Percentiles rank a stretch among this genome's conserved stretches.
Conservation (phyloP, 495 filamentous ascomycete genomes). For the Tetracladium setigerum region DNA sequence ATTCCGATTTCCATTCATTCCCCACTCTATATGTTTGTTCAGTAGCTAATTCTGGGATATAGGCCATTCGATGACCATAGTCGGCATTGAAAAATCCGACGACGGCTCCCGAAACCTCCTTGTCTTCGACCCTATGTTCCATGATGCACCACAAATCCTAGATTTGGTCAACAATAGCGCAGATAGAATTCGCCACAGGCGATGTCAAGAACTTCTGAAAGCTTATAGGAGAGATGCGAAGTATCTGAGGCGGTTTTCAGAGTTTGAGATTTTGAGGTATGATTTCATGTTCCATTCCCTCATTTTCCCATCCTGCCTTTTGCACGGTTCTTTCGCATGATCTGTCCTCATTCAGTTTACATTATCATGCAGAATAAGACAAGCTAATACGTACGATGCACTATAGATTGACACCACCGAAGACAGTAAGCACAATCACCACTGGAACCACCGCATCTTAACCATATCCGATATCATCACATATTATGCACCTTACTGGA, state of each 20-base stretch:
- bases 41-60: not conserved
- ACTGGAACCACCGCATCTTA: slow-evolving; percentile 13
- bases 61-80: slow-evolving; percentile 89
- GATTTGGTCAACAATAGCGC: slow-evolving; percentile 37
- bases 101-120: slow-evolving; percentile 65
- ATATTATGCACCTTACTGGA: too few relatives aligned
- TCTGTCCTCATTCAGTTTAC: too few relatives aligned
- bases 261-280: slow-evolving; percentile 75
- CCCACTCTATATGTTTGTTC: not conserved
- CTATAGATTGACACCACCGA: not conserved
- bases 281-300: slow-evolving; percentile 19
- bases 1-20: not conserved
- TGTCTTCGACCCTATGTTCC: slow-evolving; percentile 86
- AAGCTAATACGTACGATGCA: too few relatives aligned
- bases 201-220: slow-evolving; percentile 52
- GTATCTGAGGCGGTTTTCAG: slow-evolving; percentile 60
- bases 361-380: too few relatives aligned
- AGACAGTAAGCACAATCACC: slow-evolving; percentile 6
- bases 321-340: too few relatives aligned
- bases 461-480: not conserved
- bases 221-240: slow-evolving; percentile 59
- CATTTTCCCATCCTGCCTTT: not conserved
- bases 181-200: slow-evolving; percentile 29
- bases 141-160: slow-evolving; percentile 55
- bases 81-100: slow-evolving; percentile 67